These are phyloP conservation scores for Silene conica DNA, from an alignment of 148 eudicot genomes.

Conservation along the genomic window DNA sequence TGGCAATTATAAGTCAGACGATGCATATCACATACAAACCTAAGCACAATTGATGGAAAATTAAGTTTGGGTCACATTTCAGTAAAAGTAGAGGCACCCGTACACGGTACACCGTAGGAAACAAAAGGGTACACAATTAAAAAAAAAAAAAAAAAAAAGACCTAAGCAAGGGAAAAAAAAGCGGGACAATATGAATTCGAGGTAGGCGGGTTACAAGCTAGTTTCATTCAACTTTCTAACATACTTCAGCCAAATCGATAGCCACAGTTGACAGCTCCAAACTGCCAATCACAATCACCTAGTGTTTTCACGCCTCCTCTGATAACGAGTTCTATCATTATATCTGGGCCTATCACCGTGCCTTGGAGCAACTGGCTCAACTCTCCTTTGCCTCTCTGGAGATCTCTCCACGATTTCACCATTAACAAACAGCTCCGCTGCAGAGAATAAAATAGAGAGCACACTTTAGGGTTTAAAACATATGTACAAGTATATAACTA, in stretches of 20 bases:
- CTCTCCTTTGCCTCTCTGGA: constrained; percentile 95
- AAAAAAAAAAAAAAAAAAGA: no score
- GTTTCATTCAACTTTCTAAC: constrained; percentile 9
- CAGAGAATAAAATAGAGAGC: not conserved
- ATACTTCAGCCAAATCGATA: constrained; percentile 7
- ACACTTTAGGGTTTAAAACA: no score
- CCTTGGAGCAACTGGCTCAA: constrained; percentile 86
- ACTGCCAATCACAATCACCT: constrained; percentile 26
- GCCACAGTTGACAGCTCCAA: not conserved
- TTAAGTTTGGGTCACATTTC: no score
- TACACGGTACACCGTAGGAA: no score
- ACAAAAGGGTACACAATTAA: no score
- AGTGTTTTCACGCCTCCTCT: constrained; percentile 71
- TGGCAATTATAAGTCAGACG: no score
- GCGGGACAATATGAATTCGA: not conserved
- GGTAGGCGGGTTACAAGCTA: constrained; percentile 13
- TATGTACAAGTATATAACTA: no score
- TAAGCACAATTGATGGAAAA: no score
- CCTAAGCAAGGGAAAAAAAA: not conserved
- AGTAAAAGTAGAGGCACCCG: no score
- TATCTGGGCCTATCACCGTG: constrained; percentile 88
- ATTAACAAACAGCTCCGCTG: constrained; percentile 89
- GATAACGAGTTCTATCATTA: constrained; percentile 81
- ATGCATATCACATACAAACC: no score
- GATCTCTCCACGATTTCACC: constrained; percentile 94